Conservation (phyloP, 345 rosid genomes). For the Salix koriyanagi region DNA sequence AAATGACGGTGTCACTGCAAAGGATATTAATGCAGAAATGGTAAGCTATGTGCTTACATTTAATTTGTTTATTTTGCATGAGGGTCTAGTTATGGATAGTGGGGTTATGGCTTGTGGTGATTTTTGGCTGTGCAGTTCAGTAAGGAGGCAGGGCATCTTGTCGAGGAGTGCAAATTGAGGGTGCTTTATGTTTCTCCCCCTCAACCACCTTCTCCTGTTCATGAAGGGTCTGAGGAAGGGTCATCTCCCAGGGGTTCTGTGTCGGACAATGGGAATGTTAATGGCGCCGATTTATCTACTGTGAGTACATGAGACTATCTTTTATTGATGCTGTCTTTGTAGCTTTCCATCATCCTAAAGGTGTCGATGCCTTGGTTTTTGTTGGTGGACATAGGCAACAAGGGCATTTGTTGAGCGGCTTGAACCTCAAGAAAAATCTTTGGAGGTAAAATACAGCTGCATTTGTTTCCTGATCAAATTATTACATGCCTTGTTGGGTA, state of each 20-base stretch:
- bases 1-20: conserved; percentile 41
- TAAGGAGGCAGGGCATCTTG: conserved; percentile 65
- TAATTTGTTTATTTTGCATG: neutral
- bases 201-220: conserved; percentile 73
- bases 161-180: conserved; percentile 73
- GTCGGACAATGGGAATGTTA: conserved; percentile 51
- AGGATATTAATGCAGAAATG: conserved; percentile 72
- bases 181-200: conserved; percentile 71
- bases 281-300: conserved; percentile 42
- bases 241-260: conserved; percentile 69
- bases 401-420: conserved; percentile 35
- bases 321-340: neutral
- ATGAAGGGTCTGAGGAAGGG: conserved; percentile 74
- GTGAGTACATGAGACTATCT: conserved; percentile 33
- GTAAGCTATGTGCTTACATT: conserved; percentile 19
- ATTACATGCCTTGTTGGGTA: neutral
- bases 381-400: conserved; percentile 39
- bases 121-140: conserved; percentile 45
- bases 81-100: conserved; percentile 5
- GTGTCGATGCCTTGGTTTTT: conserved; percentile 11
- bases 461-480: neutral
- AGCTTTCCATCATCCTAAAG: neutral
- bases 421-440: conserved; percentile 48
- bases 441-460: conserved; percentile 41
- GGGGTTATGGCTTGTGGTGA: conserved; percentile 1